Conservation (phyloP, 495 filamentous ascomycete species). For the Podospora australis region DNA sequence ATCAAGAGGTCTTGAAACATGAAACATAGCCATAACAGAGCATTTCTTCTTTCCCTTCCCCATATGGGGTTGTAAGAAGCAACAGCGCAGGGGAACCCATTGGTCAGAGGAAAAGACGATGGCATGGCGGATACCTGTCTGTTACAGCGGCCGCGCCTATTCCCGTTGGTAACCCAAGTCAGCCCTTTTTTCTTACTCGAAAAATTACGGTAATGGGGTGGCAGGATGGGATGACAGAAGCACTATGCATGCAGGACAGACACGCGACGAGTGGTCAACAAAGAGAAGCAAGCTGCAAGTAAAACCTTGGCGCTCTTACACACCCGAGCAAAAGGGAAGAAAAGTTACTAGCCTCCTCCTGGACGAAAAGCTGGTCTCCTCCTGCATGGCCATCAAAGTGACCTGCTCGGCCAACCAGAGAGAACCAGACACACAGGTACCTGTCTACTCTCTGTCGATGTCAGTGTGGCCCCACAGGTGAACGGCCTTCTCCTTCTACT, state of each 20-base stretch:
- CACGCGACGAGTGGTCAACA: too few relatives aligned
- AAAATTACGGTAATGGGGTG: not conserved
- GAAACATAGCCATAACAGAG: not conserved
- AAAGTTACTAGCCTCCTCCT: conserved; percentile 10
- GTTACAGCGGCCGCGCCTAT: not conserved
- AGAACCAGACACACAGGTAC: not conserved
- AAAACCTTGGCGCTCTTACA: not conserved
- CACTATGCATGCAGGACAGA: not conserved
- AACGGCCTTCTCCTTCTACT: too few relatives aligned
- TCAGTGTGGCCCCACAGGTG: too few relatives aligned
- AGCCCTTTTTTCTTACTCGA: not conserved
- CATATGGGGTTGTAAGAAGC: not conserved
- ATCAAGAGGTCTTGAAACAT: conserved; percentile 6
- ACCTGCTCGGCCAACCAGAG: conserved; percentile 6
- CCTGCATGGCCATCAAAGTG: conserved; percentile 3
- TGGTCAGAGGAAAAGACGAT: too few relatives aligned
- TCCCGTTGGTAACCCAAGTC: not conserved
- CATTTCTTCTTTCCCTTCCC: not conserved
- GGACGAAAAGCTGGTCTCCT: not conserved
- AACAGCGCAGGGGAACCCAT: not conserved
- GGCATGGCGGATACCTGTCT: not conserved
- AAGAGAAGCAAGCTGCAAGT: not conserved
- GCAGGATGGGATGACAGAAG: not conserved
- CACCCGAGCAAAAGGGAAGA: not conserved
- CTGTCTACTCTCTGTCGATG: too few relatives aligned